These are phyloP conservation scores for Didymella keratinophila DNA, from an alignment of 2,329 filamentous ascomycete genomes.

Conservation along the genomic window DNA sequence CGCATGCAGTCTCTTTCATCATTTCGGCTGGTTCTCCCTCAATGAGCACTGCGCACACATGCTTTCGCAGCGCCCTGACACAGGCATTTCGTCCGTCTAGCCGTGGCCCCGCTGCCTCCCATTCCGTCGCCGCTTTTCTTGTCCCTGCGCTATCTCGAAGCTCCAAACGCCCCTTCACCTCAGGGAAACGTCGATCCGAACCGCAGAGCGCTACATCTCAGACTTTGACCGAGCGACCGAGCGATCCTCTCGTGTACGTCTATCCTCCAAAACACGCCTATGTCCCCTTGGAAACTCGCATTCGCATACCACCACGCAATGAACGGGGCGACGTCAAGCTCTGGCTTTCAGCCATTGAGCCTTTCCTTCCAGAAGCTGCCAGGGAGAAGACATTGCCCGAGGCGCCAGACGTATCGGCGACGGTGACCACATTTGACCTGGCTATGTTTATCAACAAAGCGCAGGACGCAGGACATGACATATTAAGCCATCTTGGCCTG, in stretches of 20 bases:
- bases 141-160: constrained; percentile 41
- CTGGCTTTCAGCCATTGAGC: constrained; percentile 49
- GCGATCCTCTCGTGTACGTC: constrained; percentile 1
- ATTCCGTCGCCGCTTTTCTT: constrained; percentile 45
- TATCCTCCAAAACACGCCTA: constrained; percentile 22
- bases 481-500: constrained; percentile 53
- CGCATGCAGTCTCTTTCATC: constrained; percentile 29
- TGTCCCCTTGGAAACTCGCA: constrained; percentile 22
- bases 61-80: constrained; percentile 47
- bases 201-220: constrained; percentile 8
- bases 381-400: constrained; percentile 23
- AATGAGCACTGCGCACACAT: constrained; percentile 51
- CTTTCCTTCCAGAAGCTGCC: constrained; percentile 47
- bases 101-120: constrained; percentile 29
- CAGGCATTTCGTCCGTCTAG: constrained; percentile 46
- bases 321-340: constrained; percentile 37
- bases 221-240: constrained; percentile 1
- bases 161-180: constrained; percentile 39
- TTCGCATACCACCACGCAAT: constrained; percentile 26
- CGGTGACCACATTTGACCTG: constrained; percentile 40
- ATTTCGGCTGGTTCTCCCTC: constrained; percentile 29
- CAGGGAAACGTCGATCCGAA: constrained; percentile 26
- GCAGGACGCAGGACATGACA: constrained; percentile 46
- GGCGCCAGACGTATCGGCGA: constrained; percentile 21
- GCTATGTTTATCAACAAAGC: constrained; percentile 36